Percentiles rank a stretch among this genome's conserved stretches.
Conservation (phyloP, 805 yeast genomes). For the Soucietia sequanensis region DNA sequence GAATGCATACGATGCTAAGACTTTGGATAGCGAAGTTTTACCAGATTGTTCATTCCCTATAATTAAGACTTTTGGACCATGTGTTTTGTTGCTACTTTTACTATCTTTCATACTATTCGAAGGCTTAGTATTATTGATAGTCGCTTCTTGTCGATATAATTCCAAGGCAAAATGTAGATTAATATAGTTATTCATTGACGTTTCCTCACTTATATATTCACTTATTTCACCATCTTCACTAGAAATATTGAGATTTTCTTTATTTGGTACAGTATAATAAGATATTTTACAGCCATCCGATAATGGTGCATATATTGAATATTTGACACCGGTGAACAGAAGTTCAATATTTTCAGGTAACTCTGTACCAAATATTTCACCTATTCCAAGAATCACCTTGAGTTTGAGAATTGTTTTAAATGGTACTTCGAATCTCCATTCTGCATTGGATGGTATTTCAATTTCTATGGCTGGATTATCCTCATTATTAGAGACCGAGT, state of each 20-base stretch:
- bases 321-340: slow-evolving; percentile 37
- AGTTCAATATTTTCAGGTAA: slow-evolving; percentile 65
- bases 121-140: slow-evolving; percentile 18
- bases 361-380: slow-evolving; percentile 93
- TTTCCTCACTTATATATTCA: slow-evolving; percentile 71
- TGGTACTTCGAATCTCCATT: slow-evolving; percentile 77
- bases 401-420: slow-evolving; percentile 49
- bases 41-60: slow-evolving; percentile 76
- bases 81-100: slow-evolving; percentile 1
- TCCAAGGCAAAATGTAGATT: slow-evolving; percentile 79
- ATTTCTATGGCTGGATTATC: slow-evolving; percentile 14
- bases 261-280: slow-evolving; percentile 30
- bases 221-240: slow-evolving; percentile 40
- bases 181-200: slow-evolving; percentile 60
- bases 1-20: slow-evolving; percentile 70
- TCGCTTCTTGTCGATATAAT: slow-evolving; percentile 37
- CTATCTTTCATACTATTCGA: slow-evolving; percentile 26
- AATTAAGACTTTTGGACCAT: slow-evolving; percentile 65
- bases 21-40: slow-evolving; percentile 71
- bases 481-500: slow-evolving; percentile 1
- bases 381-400: slow-evolving; percentile 63
- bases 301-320: slow-evolving; percentile 38
- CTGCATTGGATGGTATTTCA: slow-evolving; percentile 42
- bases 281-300: slow-evolving; percentile 65
- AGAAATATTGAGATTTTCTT: slow-evolving; percentile 21